Evolutionary conservation across 169 alveolate species (phyloP), one percentile per base, ranked within the genome.

Genomic region (Pseudocohnilembus persalinus): DNA sequence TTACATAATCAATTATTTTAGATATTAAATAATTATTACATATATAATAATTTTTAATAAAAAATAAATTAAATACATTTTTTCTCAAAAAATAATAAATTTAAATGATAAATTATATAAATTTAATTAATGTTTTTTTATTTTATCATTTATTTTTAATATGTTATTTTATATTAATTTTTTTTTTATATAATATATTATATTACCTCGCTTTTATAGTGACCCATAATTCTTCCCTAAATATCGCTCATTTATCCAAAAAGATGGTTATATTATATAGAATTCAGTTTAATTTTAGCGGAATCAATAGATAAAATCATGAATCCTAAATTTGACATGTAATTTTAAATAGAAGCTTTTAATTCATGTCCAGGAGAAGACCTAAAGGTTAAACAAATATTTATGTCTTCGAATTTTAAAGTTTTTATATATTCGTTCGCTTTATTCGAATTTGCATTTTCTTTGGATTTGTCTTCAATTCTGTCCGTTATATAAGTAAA

Each of bases 341-440:
- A 78, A 80, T 82, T 82, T 30, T 78, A 79, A 31, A 87, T 74
- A 0, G 90, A 81, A 25, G 90, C 79, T 30, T 80, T 79, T 83
- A 86, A 63, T 16, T 73, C 72, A 75, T 86, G 90, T 0, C 90
- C 90, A n/a, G 90, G 90, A 79, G 90, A 86, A 27, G 85, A 77
- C 80, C 87, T 86, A 29, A 77, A 73, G 28, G 90, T 86, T 49
- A 86, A 80, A 63, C 90, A 86, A 16, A 86, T 86, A 30, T 86
- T 87, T 0, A 86, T 86, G 1, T 86, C 87, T 29, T 86, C 90
- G 1, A 86, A 33, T 81, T 76, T 81, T 0, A 86, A 32, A 80
- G 79, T 86, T 64, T 86, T 86, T 0, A 86, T 75, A 81, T 86
- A 86, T 28, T 80, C 49, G n/a, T 82, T 82, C 31, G 82, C 75